Base-by-base conservation (phyloP, 2,329 filamentous ascomycete genomes). In the Trichoderma breve region DNA sequence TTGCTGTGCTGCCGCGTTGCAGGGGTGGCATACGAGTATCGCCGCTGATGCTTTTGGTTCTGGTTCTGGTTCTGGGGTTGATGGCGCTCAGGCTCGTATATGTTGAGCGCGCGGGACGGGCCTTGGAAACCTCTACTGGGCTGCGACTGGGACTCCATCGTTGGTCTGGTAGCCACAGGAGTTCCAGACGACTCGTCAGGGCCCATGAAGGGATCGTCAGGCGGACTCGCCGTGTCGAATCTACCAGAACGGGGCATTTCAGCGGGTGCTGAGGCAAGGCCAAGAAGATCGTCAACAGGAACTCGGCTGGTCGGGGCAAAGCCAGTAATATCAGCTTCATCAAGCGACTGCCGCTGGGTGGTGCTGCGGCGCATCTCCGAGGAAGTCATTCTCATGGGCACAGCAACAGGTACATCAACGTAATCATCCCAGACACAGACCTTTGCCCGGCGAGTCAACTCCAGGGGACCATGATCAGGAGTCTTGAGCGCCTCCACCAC, bases 351-450 rank as follows among this genome's bases (percentile, higher is more conserved):
- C 18, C 80, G 77, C 84, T 85, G 67, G 81, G 82, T 64, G 87
- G 87, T 74, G 75, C 89, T 90, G 69, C 92, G 89, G 72, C 91
- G 90, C 84, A 93, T 91, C 78, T 98, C 95, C n/a, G 91, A 90
- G 5, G 93, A 95, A 8, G 95, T 92, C 9, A 89, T 89, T 64
- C 93, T 91, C 86, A 99, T 91, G 28, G 95, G 95, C 36, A 98
- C 94, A 3, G 95, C 96, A 63, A 98, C 92, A 2, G 96, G 96
- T 18, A 99, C 93, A 77, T 99, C 96, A 26, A 99, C 96, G 26
- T 98, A 85, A 79, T 99, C 96, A 78, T 99, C 96, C 96, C 96
- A 99, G 14, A 99, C 95, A 77, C 94, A 97, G 21, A 99, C 95
- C 77, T 95, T 91, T 63, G 94, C 92, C 75, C 96, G 88, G 74